Evolutionary conservation across 805 yeast species (phyloP).

Genomic region (Candida incommunis): DNA sequence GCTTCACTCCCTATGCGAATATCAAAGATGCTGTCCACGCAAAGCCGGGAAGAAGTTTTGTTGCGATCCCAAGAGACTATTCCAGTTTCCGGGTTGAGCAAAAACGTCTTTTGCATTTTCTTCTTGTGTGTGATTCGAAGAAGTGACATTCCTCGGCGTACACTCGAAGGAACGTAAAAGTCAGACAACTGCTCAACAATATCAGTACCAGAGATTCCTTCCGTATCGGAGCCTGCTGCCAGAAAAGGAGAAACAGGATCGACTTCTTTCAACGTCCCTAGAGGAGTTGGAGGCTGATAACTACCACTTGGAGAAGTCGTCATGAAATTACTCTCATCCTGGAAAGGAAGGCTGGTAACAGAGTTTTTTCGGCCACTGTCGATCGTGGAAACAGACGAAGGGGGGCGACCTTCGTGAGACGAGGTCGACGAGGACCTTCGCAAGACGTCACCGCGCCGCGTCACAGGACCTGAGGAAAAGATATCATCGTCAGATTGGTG

Average conservation of each 20-base stretch:
- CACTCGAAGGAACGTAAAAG: conserved; percentile 31
- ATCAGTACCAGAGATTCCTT: not conserved
- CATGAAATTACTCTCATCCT: too few relatives aligned
- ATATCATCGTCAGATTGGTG: not conserved
- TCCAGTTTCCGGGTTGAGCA: conserved; percentile 41
- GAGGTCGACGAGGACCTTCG: not conserved
- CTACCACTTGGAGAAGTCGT: too few relatives aligned
- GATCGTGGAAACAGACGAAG: not conserved
- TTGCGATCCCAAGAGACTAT: conserved; percentile 44
- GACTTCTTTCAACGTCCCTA: not conserved
- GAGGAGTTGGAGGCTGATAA: not conserved
- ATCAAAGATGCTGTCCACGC: conserved; percentile 50
- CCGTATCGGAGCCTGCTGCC: not conserved
- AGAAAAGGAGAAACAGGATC: not conserved
- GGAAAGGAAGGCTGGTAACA: too few relatives aligned
- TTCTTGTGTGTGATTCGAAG: conserved; percentile 60
- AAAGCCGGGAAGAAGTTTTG: conserved; percentile 27
- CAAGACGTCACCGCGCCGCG: not conserved
- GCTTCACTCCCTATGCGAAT: conserved; percentile 59
- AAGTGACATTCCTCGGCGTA: conserved; percentile 46
- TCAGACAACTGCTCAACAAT: not conserved
- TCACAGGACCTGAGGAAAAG: conserved; percentile 1
- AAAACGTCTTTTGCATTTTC: conserved; percentile 41
- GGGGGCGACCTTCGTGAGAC: not conserved
- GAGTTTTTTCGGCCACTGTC: not conserved